Percentiles rank a stretch among this genome's conserved stretches.
These are phyloP conservation scores for Hemisphaericaspora subhashii DNA, from an alignment of 1,139 yeast species.

Conservation along the genomic window DNA sequence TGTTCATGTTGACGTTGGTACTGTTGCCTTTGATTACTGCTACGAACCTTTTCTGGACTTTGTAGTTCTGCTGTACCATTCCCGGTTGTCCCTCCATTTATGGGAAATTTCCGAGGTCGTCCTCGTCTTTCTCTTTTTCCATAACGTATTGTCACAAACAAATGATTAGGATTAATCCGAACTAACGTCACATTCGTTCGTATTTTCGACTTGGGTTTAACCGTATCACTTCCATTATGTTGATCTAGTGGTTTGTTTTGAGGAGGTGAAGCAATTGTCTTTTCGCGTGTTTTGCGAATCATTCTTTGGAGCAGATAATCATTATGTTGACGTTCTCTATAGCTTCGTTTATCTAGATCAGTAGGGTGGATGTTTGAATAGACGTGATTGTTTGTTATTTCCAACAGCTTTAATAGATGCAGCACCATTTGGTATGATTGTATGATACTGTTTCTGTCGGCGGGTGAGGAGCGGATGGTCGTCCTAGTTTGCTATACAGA, in stretches of 20 bases:
- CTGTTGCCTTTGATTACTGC: not conserved
- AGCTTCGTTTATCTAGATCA: constrained; percentile 23
- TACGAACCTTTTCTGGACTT: not conserved
- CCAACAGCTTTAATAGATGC: constrained; percentile 27
- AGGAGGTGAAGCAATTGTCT: no score
- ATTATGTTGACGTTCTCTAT: constrained; percentile 16
- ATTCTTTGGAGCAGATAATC: constrained; percentile 18
- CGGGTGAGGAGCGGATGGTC: no score
- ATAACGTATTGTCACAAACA: constrained; percentile 1
- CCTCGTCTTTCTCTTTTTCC: not conserved
- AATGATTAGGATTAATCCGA: not conserved
- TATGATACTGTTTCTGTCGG: not conserved
- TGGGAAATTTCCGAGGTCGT: not conserved
- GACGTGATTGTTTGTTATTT: constrained; percentile 27
- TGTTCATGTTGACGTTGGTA: constrained; percentile 1
- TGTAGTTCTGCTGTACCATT: not conserved
- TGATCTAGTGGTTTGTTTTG: not conserved
- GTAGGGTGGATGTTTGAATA: constrained; percentile 22
- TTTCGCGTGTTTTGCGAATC: constrained; percentile 7
- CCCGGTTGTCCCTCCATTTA: not conserved
- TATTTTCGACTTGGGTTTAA: not conserved
- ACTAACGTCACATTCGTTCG: not conserved
- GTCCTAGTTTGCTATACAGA: no score
- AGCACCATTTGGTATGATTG: constrained; percentile 15
- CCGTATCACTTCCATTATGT: no score